These are phyloP conservation scores for Spathaspora passalidarum DNA, from an alignment of 805 yeast species.

Conservation along the genomic window DNA sequence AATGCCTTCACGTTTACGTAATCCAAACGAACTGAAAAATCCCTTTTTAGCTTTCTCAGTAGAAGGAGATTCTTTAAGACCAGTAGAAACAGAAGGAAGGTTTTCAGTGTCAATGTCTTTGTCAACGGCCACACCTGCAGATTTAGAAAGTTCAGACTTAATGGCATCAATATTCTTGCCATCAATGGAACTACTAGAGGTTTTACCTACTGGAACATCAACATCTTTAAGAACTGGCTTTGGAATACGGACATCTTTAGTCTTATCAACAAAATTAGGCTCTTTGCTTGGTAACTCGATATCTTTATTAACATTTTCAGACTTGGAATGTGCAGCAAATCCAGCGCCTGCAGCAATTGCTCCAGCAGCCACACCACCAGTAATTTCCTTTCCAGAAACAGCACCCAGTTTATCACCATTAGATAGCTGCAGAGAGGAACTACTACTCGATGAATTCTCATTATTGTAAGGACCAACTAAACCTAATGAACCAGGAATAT, in stretches of 20 bases:
- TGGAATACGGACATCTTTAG: background rate
- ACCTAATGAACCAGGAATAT: too few species aligned
- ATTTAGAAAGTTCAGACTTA: background rate
- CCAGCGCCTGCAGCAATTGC: conserved; percentile 7
- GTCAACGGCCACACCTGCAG: conserved; percentile 2
- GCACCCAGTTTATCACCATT: background rate
- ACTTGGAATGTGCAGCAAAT: conserved; percentile 1
- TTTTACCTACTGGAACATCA: background rate
- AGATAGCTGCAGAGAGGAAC: too few species aligned
- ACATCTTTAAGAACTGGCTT: background rate
- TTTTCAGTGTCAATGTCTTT: background rate
- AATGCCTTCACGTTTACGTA: background rate
- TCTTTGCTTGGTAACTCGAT: too few species aligned
- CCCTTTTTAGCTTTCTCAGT: background rate
- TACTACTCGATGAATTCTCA: too few species aligned
- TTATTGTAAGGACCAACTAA: too few species aligned
- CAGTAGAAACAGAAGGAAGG: background rate
- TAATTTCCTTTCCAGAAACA: background rate
- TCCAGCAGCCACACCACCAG: background rate
- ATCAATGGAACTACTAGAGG: background rate
- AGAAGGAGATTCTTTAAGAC: background rate
- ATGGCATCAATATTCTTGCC: background rate
- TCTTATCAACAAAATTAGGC: background rate
- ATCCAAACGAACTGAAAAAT: background rate
- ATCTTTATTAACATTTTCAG: too few species aligned